Evolutionary conservation across 345 rosid genomes (phyloP), one percentile per base, ranked within the genome.

Genomic region (Gossypium sturtianum): DNA sequence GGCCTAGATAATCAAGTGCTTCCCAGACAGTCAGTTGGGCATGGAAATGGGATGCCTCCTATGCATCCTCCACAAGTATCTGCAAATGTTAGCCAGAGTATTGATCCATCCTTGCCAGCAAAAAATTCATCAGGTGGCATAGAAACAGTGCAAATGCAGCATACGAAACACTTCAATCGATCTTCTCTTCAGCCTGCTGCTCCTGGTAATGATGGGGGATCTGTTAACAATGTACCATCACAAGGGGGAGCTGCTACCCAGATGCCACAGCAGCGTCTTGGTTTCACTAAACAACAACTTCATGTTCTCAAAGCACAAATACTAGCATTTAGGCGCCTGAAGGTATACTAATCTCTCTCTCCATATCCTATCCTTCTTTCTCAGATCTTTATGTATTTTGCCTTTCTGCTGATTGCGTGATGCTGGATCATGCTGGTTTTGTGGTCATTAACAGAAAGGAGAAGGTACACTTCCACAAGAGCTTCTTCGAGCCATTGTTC

Each of bases 271-370:
- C 94, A 83, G 80, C 88, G 80, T 64, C 13, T 67, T 76, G 97
- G 89, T 74, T 96, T 93, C 83, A 93, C 97, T 11, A 96, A 89
- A 84, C 94, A 91, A 75, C 99, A 96, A 77, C 86, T 93, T 74
- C 97, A 96, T 84, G 99, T 93, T 77, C 97, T 93, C 57, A 96
- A 96, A 83, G 99, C 98, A 41, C 99, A 96, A 82, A 96, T 93
- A 77, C 85, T 95, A 70, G 99, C 97, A 74, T 96, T 96, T 80
- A 86, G 98, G 80, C 89, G 99, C 76, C 81, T 96, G 74, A 96
- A 96, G 97, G 99, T 93, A 68, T 75, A 75, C 38, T 56, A 68
- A 53, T 80, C 25, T 69, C 74, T 68, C 70, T 77, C 61, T 70
- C 10, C 74, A 51, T 16, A 73, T 48, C 52, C 45, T 57, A 10